phyloP scores from a whole-genome alignment of 495 filamentous ascomycete species.

The Hapsidospora chrysogenum region DNA sequence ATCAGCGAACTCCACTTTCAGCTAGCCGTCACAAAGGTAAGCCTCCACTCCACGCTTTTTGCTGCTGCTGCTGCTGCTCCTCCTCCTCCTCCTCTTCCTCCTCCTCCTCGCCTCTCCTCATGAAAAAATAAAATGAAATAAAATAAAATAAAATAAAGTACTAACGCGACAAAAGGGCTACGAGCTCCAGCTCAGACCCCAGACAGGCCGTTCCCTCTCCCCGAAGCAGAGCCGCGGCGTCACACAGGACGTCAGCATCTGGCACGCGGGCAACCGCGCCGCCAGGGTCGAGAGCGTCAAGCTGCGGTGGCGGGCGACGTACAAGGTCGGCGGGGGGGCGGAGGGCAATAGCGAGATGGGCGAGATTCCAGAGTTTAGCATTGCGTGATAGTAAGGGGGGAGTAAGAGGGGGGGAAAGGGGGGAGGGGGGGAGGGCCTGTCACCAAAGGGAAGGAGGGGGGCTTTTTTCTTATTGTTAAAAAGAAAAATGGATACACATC shows the following conservation, averaged over 20 bases:
- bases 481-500: too few relatives aligned
- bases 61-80: not conserved
- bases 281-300: slow-evolving; percentile 65
- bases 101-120: not conserved
- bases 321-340: slow-evolving; percentile 50
- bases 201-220: slow-evolving; percentile 57
- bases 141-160: slow-evolving; percentile 1
- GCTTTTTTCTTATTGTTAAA: too few relatives aligned
- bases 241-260: slow-evolving; percentile 64
- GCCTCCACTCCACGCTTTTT: slow-evolving; percentile 8
- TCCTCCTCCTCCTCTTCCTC: not conserved
- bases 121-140: not conserved
- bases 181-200: slow-evolving; percentile 64
- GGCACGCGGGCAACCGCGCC: slow-evolving; percentile 41
- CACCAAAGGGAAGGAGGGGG: too few relatives aligned
- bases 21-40: slow-evolving; percentile 88
- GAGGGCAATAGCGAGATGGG: slow-evolving; percentile 59
- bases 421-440: too few relatives aligned
- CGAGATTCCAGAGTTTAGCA: slow-evolving; percentile 69
- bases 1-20: slow-evolving; percentile 78
- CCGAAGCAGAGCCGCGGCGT: slow-evolving; percentile 64
- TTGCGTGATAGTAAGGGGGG: too few relatives aligned
- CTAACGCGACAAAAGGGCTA: slow-evolving; percentile 41
- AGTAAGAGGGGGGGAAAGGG: too few relatives aligned
- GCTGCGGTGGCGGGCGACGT: slow-evolving; percentile 75